Base-by-base conservation (phyloP, 2,329 filamentous ascomycete species). In the Colletotrichum sublineola region DNA sequence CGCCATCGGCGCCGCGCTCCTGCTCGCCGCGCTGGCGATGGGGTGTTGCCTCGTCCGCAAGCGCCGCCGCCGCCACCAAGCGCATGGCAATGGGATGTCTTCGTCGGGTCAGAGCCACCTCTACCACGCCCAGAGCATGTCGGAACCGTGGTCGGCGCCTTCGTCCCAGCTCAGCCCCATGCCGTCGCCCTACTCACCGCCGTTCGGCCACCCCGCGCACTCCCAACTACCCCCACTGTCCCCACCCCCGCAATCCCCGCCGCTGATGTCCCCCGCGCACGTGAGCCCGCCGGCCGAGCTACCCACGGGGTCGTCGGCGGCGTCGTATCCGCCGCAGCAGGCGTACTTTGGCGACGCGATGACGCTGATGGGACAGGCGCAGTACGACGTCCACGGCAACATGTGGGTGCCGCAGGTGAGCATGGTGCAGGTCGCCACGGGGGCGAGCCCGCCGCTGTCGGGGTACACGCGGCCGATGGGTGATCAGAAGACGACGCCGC, bases 381-480 rank as follows among this genome's bases (percentile, higher is more conserved):
- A 81, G 71, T 76, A 79, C 24, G 79, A 81, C 69, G 77, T 75
- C 24, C 76, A 80, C 55, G 78, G 78, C 53, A 80, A 79, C 57
- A 60, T 80, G 18, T 81, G 80, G 81, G 64, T 78, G 67, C 79
- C 79, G 20, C 79, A 81, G 57, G 79, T 81, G 57, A 79, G 79
- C 67, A 78, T 79, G 74, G 74, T 81, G 66, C 77, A 76, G 71
- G 55, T 76, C 8, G 61, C 69, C 12, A 66, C 74, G 11, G 73
- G 75, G 5, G 44, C 53, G 62, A 33, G 50, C 31, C 52, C 36
- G 68, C 36, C 61, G 46, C 55, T 15, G 61, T 65, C 69, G 52
- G 67, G 29, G 71, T 70, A 74, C n/a, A 71, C 72, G 40, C 67
- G 67, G 20, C 52, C 61, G 57, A 57, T n/a, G 56, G 63, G 58